Evolutionary conservation across 2,329 filamentous ascomycete genomes (phyloP), one percentile per base, ranked within the genome.

Genomic region (Arachnopeziza araneosa): DNA sequence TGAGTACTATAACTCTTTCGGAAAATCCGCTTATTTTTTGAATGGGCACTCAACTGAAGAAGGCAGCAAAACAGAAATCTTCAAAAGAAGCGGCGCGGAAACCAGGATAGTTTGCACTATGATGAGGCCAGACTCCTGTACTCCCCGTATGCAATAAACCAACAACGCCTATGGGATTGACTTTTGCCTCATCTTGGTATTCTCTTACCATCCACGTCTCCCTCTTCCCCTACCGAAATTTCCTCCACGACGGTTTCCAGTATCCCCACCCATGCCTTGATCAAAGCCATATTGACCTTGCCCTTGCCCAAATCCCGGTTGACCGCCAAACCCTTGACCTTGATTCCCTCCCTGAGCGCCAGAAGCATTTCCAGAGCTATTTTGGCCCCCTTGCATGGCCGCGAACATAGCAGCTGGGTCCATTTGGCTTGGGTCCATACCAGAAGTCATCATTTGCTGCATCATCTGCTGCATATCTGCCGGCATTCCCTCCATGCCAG

Each of bases 401-500:
- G 78, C 76, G 67, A 85, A 86, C 82, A 87, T 86, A 69, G 80
- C 77, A 17, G 78, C 78, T 76, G 83, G 80, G 63, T 88, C 85
- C 83, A 88, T 86, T 73, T 87, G 84, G 62, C 78, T 84, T 50
- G 84, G 83, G 64, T 88, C 85, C 76, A 87, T 84, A 23, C 84
- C 85, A 0, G 78, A 78, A 0, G 81, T 78, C 83, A 88, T 86
- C 72, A 87, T 84, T 72, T 87, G 84, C 83, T 87, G 84, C 82
- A 88, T 85, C 82, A 87, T 85, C 52, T 78, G 77, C 70, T 87
- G 84, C 82, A 88, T 87, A 70, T 87, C 85, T 0, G 84, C 80
- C 2, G 83, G 75, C 73, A 87, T 83, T n/a, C 81, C 83, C 24
- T 87, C 84, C 81, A 85, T 84, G 2, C 81, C 81, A 0, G 79